Percentiles rank a stretch among this genome's conserved stretches.
These are phyloP conservation scores for Strobilomyces confusus DNA, from an alignment of 768 basidiomycete genomes.

Conservation along the genomic window DNA sequence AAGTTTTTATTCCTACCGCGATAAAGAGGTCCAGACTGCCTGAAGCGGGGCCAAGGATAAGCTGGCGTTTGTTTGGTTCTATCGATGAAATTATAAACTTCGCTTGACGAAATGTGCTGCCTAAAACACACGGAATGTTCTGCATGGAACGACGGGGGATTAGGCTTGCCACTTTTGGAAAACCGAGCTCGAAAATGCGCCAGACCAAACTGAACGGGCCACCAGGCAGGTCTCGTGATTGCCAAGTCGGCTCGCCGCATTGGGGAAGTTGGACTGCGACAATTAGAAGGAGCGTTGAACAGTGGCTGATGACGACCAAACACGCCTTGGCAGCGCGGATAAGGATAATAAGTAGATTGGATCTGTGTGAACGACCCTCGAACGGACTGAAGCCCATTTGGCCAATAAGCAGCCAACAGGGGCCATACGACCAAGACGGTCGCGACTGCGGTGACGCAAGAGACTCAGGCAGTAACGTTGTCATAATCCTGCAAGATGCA, in stretches of 20 bases:
- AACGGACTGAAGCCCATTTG: not conserved
- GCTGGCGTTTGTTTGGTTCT: constrained; percentile 19
- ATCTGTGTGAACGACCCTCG: constrained; percentile 1
- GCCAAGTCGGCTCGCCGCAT: not conserved
- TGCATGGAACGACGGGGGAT: constrained; percentile 19
- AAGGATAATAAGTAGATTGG: not conserved
- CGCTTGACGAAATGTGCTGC: not conserved
- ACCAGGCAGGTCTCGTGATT: not conserved
- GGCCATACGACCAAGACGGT: not conserved
- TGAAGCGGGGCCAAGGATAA: constrained; percentile 1
- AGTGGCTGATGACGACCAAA: not conserved
- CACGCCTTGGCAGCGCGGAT: constrained; percentile 16
- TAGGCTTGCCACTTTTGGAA: constrained; percentile 16
- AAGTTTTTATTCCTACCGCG: constrained; percentile 14
- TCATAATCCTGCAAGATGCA: not conserved
- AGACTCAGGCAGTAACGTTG: not conserved
- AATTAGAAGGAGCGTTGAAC: not conserved
- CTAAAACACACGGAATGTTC: constrained; percentile 21
- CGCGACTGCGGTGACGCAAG: not conserved
- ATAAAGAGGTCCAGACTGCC: constrained; percentile 1
- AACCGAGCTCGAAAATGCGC: not conserved
- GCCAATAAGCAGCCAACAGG: not conserved
- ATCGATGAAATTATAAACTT: constrained; percentile 19
- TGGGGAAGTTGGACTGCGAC: no score
- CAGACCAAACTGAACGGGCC: not conserved